phyloP scores from a whole-genome alignment of 1,284 basidiomycete species.

The Laetiporus sulphureus region DNA sequence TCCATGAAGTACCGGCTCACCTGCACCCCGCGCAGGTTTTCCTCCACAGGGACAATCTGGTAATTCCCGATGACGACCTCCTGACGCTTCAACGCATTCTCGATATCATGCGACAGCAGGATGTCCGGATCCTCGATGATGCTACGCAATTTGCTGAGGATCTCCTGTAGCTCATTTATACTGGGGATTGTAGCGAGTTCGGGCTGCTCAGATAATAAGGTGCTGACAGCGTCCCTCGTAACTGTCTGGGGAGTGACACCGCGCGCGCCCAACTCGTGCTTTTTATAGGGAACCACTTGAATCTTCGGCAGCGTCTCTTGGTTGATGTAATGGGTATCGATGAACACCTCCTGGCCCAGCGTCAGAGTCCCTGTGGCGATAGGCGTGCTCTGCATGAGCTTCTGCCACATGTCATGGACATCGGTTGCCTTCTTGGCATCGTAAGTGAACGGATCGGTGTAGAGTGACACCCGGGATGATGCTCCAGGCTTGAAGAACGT shows the following conservation, averaged over 20 bases:
- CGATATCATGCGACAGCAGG: not conserved
- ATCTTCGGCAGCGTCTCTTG: not conserved
- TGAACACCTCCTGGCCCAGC: not conserved
- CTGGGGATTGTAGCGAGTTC: no score
- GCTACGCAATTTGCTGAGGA: not conserved
- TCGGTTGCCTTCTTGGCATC: not conserved
- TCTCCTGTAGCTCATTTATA: not conserved
- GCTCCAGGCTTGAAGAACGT: not conserved
- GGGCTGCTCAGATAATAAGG: no score
- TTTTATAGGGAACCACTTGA: not conserved
- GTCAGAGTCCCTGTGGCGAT: not conserved
- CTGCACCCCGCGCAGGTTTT: not conserved
- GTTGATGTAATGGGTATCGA: not conserved
- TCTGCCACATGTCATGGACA: not conserved
- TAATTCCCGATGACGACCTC: not conserved
- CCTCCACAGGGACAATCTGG: not conserved
- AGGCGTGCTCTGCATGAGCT: not conserved
- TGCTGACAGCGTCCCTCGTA: no score
- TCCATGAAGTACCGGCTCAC: not conserved
- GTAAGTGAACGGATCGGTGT: not conserved
- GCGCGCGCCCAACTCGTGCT: not conserved
- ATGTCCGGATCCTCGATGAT: not conserved
- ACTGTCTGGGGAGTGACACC: no score
- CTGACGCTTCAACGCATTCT: not conserved
- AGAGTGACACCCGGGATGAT: not conserved